phyloP scores from a whole-genome alignment of 2,329 filamentous ascomycete genomes.

The Verticillium tricorpus region DNA sequence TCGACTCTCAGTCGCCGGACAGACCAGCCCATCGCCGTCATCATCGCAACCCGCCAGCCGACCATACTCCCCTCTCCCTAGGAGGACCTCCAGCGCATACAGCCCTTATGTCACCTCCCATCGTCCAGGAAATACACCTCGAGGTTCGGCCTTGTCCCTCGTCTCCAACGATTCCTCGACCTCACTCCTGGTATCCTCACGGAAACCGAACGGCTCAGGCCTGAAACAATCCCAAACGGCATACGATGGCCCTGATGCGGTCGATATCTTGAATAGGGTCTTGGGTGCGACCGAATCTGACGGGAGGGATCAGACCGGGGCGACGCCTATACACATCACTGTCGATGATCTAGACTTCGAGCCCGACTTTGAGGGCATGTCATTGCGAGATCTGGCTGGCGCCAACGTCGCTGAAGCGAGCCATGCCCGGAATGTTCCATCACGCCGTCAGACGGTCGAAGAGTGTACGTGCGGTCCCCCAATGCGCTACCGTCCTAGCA shows the following conservation, averaged over 20 bases:
- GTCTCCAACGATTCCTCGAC: slow-evolving; percentile 70
- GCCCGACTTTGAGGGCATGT: slow-evolving; percentile 75
- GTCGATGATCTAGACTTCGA: slow-evolving; percentile 55
- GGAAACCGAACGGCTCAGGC: slow-evolving; percentile 62
- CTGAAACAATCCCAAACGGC: slow-evolving; percentile 54
- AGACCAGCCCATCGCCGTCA: slow-evolving; percentile 55
- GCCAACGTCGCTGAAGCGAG: slow-evolving; percentile 21
- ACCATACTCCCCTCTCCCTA: slow-evolving; percentile 66
- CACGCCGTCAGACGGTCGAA: slow-evolving; percentile 59
- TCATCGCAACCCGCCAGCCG: slow-evolving; percentile 54
- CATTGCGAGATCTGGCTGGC: slow-evolving; percentile 65
- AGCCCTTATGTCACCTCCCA: slow-evolving; percentile 65
- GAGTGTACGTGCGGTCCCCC: slow-evolving; percentile 57
- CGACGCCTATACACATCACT: slow-evolving; percentile 24
- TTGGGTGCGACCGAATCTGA: slow-evolving; percentile 24
- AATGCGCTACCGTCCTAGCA: neutral
- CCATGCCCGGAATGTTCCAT: slow-evolving; percentile 20
- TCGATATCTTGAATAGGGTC: slow-evolving; percentile 60
- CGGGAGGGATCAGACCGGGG: slow-evolving; percentile 7
- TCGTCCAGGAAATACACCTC: slow-evolving; percentile 62
- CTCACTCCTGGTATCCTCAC: slow-evolving; percentile 64
- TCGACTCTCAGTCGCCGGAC: slow-evolving; percentile 56
- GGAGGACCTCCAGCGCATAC: slow-evolving; percentile 63
- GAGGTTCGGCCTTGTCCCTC: slow-evolving; percentile 76
- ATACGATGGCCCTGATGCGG: slow-evolving; percentile 59